Evolutionary conservation across 768 basidiomycete genomes (phyloP), one percentile per base, ranked within the genome.

Genomic region (Phlebiopsis gigantea): DNA sequence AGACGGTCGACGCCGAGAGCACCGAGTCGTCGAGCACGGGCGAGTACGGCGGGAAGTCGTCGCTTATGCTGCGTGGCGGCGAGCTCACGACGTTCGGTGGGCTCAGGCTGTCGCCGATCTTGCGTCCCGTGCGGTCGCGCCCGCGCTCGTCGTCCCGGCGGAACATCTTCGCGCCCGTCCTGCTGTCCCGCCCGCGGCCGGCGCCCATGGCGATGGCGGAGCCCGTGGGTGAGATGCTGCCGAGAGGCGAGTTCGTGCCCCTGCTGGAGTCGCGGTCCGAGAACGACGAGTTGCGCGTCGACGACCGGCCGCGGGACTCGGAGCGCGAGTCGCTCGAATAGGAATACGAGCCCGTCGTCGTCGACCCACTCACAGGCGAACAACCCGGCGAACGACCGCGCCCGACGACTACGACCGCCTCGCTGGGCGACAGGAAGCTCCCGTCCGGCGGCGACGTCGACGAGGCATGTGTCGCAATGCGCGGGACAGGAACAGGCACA

Each of bases 221-320:
- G n/a, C 68, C 68, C 8, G 69, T 67, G n/a, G 71, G 71, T 21
- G 70, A 71, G 6, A 71, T 66, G 59, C 68, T 69, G 45, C 70
- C 71, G 25, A 72, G 55, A 8, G 71, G 71, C 41, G 71, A 72
- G 56, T 59, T 65, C 31, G 66, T 65, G 6, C 71, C 62, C 10
- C 65, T 57, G 49, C 77, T 75, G 41, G 68, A 67, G 34, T 82
- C 82, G 50, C 79, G 80, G 44, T 77, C 71, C 25, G 79, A 75
- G 26, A 81, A 81, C 1, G 83, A 80, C 15, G 82, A 73, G 5
- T 77, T 78, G 39, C 82, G 77, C 19, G 81, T 76, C 48, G 72
- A 72, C 42, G 83, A 83, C 21, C 84, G 74, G 2, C 85, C 84
- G 14, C 85, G 77, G 29, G 67, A 65, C 53, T 66, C 62, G 0